These are phyloP conservation scores for Cicer judaicum DNA, from an alignment of 306 rosid species.

Conservation along the genomic window DNA sequence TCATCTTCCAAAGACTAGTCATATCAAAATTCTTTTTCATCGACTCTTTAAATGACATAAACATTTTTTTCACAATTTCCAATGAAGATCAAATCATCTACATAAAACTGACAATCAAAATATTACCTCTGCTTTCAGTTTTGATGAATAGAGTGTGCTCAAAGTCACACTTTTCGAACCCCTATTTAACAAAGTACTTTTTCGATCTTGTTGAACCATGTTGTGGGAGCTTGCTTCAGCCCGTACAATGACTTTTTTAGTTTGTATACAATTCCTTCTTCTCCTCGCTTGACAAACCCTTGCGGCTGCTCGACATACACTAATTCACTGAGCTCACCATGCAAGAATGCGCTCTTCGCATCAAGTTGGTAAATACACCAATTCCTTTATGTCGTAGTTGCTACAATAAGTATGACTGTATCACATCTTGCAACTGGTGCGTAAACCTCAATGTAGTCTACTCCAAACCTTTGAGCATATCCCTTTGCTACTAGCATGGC, in stretches of 20 bases:
- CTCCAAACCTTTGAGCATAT: too few relatives aligned
- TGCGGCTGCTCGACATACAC: neutral
- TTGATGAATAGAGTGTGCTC: constrained; percentile 2
- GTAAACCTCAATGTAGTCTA: too few relatives aligned
- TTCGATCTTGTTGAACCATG: neutral
- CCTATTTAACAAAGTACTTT: neutral
- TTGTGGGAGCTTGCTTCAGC: neutral
- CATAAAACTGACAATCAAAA: neutral
- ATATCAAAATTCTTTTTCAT: too few relatives aligned
- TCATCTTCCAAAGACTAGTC: too few relatives aligned
- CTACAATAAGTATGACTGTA: too few relatives aligned
- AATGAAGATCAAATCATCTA: neutral
- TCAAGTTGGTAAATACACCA: neutral
- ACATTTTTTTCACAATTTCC: too few relatives aligned
- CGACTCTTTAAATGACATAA: too few relatives aligned
- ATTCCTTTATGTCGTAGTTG: too few relatives aligned
- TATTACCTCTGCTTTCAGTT: neutral
- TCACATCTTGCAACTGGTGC: too few relatives aligned
- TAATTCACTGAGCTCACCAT: neutral
- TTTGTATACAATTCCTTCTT: neutral
- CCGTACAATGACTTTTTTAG: neutral
- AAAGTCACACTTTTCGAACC: neutral
- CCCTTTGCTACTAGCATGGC: too few relatives aligned
- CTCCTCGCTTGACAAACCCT: neutral
- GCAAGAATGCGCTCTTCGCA: neutral